Evolutionary conservation across 1,284 basidiomycete genomes (phyloP).

Genomic region (Phlebopus sp.): DNA sequence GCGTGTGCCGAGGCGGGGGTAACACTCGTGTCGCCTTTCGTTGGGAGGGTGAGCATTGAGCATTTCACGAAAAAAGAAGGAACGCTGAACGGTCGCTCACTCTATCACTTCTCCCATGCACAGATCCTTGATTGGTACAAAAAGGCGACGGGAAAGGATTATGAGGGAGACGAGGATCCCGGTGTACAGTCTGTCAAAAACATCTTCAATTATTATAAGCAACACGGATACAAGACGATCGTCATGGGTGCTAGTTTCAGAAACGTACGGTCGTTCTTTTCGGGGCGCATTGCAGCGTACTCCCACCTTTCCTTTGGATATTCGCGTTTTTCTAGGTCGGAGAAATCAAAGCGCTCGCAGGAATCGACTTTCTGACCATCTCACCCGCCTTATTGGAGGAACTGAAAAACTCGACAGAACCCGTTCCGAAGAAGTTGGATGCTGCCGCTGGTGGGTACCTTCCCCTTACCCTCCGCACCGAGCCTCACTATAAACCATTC

Average conservation of each 20-base stretch:
- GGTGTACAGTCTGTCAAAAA: conserved; percentile 94
- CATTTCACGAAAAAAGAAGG: neutral
- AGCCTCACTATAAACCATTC: conserved; percentile 27
- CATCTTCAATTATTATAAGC: conserved; percentile 99
- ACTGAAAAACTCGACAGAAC: conserved; percentile 74
- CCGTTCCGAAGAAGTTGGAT: conserved; percentile 85
- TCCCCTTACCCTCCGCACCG: neutral
- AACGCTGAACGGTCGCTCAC: neutral
- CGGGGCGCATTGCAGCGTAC: no score
- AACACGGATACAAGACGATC: conserved; percentile 96
- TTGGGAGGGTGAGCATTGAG: conserved; percentile 76
- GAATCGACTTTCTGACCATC: conserved; percentile 96
- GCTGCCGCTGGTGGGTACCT: conserved; percentile 54
- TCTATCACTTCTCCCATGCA: conserved; percentile 3
- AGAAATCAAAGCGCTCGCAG: conserved; percentile 93
- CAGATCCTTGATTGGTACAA: conserved; percentile 97
- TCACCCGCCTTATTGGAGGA: conserved; percentile 88
- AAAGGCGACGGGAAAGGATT: conserved; percentile 79
- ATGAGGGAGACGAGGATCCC: conserved; percentile 87
- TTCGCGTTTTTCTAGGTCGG: conserved; percentile 49
- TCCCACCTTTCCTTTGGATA: neutral
- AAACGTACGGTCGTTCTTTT: conserved; percentile 51
- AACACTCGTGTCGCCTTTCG: conserved; percentile 97
- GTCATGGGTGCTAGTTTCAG: conserved; percentile 99
- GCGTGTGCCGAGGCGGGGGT: conserved; percentile 97